A percentile compares a stretch with the other conserved stretches of the same genome.
phyloP scores from a whole-genome alignment of 2,329 filamentous ascomycete species.

The Rosellinia necatrix region DNA sequence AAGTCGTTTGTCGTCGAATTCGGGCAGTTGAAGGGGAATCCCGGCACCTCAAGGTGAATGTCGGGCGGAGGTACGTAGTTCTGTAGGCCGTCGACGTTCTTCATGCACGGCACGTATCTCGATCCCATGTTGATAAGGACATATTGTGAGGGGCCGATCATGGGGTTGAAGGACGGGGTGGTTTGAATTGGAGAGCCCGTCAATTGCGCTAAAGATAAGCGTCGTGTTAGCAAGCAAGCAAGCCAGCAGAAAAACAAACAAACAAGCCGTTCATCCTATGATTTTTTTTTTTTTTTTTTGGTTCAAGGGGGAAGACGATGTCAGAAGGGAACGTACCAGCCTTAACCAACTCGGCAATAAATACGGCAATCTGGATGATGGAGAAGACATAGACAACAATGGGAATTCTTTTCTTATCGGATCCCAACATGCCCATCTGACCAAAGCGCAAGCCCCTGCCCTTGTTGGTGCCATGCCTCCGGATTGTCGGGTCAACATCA shows the following conservation, averaged over 20 bases:
- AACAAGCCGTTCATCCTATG: no score
- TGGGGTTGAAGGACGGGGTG: slow-evolving; percentile 87
- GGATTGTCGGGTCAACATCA: slow-evolving; percentile 50
- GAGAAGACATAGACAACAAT: slow-evolving; percentile 86
- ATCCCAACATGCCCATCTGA: slow-evolving; percentile 63
- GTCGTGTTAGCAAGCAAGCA: slow-evolving; percentile 21
- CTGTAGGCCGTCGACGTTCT: slow-evolving; percentile 72
- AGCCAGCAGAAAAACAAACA: no score
- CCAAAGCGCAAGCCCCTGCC: slow-evolving; percentile 58
- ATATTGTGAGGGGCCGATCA: slow-evolving; percentile 92
- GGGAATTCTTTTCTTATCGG: slow-evolving; percentile 64
- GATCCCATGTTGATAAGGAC: slow-evolving; percentile 97
- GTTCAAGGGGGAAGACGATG: neutral
- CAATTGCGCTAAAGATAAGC: slow-evolving; percentile 59
- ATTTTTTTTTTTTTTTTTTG: no score
- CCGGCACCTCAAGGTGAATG: slow-evolving; percentile 32
- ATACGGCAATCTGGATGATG: slow-evolving; percentile 77
- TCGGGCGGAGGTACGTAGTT: slow-evolving; percentile 42
- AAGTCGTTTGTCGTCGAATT: slow-evolving; percentile 68
- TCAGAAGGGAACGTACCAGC: slow-evolving; percentile 66
- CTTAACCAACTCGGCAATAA: slow-evolving; percentile 84
- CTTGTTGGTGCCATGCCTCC: slow-evolving; percentile 42
- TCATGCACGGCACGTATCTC: slow-evolving; percentile 93
- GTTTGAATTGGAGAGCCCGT: slow-evolving; percentile 81
- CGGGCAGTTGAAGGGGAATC: slow-evolving; percentile 76